Evolutionary conservation across 2,329 filamentous ascomycete species (phyloP), one percentile per base, ranked within the genome.

Genomic region (Verticillium zaregamsianum): DNA sequence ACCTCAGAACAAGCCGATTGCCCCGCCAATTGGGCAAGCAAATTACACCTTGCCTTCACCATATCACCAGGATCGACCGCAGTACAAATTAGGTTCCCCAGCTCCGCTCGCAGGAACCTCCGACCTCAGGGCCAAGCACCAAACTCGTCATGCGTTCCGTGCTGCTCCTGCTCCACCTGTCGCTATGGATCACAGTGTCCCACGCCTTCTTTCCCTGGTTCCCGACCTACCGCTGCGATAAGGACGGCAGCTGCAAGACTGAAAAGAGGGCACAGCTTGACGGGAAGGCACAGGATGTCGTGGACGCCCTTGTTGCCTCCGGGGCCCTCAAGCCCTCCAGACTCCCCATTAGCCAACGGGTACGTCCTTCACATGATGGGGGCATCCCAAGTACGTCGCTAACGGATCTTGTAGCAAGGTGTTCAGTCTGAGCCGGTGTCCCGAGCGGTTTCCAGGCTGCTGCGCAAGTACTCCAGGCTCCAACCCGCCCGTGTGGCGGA

Each of bases 131-230:
- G 45, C 45, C 45, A 11, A 14, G 23, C 25, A 31, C 54, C 17
- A 11, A 5, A 12, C 25, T 55, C 72, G 74, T 66, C 64, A 84
- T 84, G 81, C 75, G 75, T 65, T 68, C 74, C 58, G 66, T 69
- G 60, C 64, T 71, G 54, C 59, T 77, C 63, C 66, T 84, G 54
- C 68, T 80, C 63, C 79, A 79, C 68, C 70, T 86, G 69, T 76
- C 80, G 66, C 69, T 85, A 69, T 83, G 79, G 74, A 73, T 77
- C 60, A 73, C 78, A 45, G 71, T 75, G 58, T 75, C 75, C 60
- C 71, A 77, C 59, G 83, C 83, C 59, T 82, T 86, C 69, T 81
- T 73, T 57, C 79, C 79, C 5, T 83, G 77, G 68, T 70, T 68
- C 25, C 79, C 80, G 9, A 61, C 62, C 28, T 67, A 66, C 20